Conservation (phyloP, 495 filamentous ascomycete genomes). For the Penicillium goetzii region DNA sequence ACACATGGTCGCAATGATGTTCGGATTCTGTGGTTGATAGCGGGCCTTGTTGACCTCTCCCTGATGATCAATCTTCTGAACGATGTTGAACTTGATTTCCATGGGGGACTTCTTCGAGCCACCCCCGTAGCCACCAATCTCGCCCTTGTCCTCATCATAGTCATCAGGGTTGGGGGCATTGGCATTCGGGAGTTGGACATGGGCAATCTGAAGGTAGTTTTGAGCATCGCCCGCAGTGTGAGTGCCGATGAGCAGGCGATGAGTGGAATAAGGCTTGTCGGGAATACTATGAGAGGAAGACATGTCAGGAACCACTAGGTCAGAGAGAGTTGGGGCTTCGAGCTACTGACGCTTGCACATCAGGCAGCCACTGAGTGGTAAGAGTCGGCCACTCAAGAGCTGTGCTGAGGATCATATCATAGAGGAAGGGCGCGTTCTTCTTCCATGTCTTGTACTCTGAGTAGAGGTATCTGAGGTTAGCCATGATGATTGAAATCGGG, state of each 20-base stretch:
- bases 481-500: conserved; percentile 1
- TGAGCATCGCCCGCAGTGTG: conserved; percentile 85
- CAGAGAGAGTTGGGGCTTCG: neutral
- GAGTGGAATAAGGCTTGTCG: conserved; percentile 83
- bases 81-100: conserved; percentile 79
- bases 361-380: conserved; percentile 97
- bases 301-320: neutral
- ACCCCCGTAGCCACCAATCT: conserved; percentile 88
- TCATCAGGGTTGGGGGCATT: conserved; percentile 72
- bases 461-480: neutral
- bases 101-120: conserved; percentile 66
- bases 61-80: conserved; percentile 95
- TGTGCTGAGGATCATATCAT: conserved; percentile 92
- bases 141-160: conserved; percentile 88
- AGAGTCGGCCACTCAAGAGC: conserved; percentile 98
- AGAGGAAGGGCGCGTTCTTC: conserved; percentile 98
- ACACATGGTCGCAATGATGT: conserved; percentile 94
- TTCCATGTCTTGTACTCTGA: conserved; percentile 99
- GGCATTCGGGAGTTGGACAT: conserved; percentile 85
- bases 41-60: conserved; percentile 98
- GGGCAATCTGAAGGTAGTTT: conserved; percentile 94
- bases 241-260: conserved; percentile 91
- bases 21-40: conserved; percentile 96
- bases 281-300: conserved; percentile 55
- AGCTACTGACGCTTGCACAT: conserved; percentile 75